Conservation (phyloP, 495 filamentous ascomycete species). For the Aspergillus nidulans region DNA sequence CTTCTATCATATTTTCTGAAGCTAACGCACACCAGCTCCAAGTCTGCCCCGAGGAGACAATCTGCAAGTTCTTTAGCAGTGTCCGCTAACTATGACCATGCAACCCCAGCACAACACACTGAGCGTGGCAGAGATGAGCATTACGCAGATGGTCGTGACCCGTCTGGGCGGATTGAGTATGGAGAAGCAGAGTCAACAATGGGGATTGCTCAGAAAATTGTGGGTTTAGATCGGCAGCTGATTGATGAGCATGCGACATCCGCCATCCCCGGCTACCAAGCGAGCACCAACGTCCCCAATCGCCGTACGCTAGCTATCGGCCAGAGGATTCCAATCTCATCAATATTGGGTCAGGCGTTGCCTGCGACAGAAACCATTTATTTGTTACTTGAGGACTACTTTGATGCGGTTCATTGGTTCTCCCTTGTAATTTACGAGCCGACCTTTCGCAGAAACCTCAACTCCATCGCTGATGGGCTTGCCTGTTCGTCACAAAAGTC, state of each 20-base stretch:
- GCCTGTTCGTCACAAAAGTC: conserved; percentile 24
- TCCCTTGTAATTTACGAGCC: conserved; percentile 29
- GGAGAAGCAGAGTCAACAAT: conserved; percentile 25
- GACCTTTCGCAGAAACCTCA: conserved; percentile 24
- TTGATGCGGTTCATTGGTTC: conserved; percentile 34
- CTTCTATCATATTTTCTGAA: background rate
- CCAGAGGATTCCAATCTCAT: conserved; percentile 18
- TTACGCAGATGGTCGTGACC: background rate
- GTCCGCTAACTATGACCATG: background rate
- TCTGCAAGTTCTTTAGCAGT: background rate
- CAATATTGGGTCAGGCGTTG: conserved; percentile 18
- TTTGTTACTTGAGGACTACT: conserved; percentile 28
- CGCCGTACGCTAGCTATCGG: background rate
- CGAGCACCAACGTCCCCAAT: conserved; percentile 2
- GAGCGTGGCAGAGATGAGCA: background rate
- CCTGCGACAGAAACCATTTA: conserved; percentile 18
- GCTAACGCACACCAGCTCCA: background rate
- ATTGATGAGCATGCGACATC: conserved; percentile 24
- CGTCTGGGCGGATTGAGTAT: conserved; percentile 6
- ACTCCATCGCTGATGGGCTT: conserved; percentile 23
- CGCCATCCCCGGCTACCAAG: conserved; percentile 29
- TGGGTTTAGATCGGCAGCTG: conserved; percentile 20
- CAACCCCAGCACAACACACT: background rate
- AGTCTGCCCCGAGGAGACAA: background rate
- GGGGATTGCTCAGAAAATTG: conserved; percentile 25